These are phyloP conservation scores for Zygosaccharomyces sapae DNA, from an alignment of 1,139 yeast genomes.

Conservation along the genomic window DNA sequence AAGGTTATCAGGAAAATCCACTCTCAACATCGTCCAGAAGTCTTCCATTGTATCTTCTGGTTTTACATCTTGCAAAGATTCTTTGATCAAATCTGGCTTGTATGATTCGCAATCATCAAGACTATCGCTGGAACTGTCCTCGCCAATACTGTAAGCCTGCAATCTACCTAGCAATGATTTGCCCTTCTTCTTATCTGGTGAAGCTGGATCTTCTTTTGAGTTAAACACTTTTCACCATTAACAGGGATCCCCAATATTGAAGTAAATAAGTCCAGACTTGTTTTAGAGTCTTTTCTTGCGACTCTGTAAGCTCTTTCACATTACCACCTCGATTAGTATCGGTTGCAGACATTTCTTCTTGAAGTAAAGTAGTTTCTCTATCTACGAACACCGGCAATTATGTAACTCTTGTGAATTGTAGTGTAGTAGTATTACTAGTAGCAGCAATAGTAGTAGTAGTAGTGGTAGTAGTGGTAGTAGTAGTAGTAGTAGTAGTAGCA, in stretches of 20 bases:
- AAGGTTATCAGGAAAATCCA: slow-evolving; percentile 68
- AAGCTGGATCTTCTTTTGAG: slow-evolving; percentile 18
- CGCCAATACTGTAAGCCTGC: slow-evolving; percentile 17
- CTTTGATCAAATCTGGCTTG: slow-evolving; percentile 30
- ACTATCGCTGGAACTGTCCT: slow-evolving; percentile 26
- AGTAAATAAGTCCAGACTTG: slow-evolving; percentile 71
- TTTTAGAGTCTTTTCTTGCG: slow-evolving; percentile 64
- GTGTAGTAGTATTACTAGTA: too few relatives aligned
- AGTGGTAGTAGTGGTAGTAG: too few relatives aligned
- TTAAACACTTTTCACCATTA: slow-evolving; percentile 35
- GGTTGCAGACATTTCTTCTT: neutral
- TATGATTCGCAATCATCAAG: slow-evolving; percentile 24
- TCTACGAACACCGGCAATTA: neutral
- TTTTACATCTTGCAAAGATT: slow-evolving; percentile 40
- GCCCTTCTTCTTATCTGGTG: slow-evolving; percentile 25
- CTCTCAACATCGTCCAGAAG: slow-evolving; percentile 55
- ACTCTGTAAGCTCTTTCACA: slow-evolving; percentile 53
- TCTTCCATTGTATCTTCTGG: slow-evolving; percentile 45
- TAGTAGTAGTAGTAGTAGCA: too few relatives aligned
- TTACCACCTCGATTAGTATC: slow-evolving; percentile 30
- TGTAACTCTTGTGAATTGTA: too few relatives aligned
- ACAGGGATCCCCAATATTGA: slow-evolving; percentile 54
- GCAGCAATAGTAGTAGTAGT: too few relatives aligned
- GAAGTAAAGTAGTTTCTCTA: too few relatives aligned
- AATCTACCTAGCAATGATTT: slow-evolving; percentile 22